Conservation (phyloP, 352 stramenopile species). For the Phytophthora brassicae region DNA sequence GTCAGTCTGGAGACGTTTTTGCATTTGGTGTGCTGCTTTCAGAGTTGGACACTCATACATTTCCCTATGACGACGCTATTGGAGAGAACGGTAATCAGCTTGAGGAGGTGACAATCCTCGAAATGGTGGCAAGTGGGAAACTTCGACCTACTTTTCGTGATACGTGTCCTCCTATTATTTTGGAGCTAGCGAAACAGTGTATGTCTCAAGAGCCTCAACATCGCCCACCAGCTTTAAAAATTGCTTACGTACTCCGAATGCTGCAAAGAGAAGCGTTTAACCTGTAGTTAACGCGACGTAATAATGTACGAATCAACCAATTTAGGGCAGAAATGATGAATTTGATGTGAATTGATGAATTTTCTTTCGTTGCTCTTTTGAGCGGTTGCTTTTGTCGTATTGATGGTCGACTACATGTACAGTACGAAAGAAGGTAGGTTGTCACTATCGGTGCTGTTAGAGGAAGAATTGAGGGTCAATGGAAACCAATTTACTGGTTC, state of each 20-base stretch:
- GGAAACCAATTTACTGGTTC: no score
- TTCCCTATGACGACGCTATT: constrained; percentile 43
- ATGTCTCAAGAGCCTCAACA: constrained; percentile 27
- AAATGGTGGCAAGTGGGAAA: constrained; percentile 32
- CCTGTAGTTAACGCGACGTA: no score
- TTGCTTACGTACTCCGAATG: constrained; percentile 14
- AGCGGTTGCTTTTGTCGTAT: no score
- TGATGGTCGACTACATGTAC: no score
- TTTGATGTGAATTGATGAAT: no score
- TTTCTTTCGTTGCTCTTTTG: no score
- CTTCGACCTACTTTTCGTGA: constrained; percentile 27
- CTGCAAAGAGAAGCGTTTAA: constrained; percentile 20
- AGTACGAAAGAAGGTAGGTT: no score
- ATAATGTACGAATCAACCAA: no score
- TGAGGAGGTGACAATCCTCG: constrained; percentile 42
- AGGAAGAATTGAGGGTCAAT: no score
- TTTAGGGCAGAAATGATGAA: no score
- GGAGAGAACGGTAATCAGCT: constrained; percentile 13
- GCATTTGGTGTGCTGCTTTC: constrained; percentile 56
- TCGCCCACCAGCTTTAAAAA: constrained; percentile 20
- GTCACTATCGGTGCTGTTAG: no score
- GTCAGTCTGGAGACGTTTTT: constrained; percentile 51
- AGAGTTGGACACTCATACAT: constrained; percentile 53
- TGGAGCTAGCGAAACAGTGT: constrained; percentile 30
- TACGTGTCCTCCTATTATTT: constrained; percentile 18